Percentiles rank a stretch among this genome's conserved stretches.
phyloP scores from a whole-genome alignment of 148 eudicot species.

The Rhododendron henanense region DNA sequence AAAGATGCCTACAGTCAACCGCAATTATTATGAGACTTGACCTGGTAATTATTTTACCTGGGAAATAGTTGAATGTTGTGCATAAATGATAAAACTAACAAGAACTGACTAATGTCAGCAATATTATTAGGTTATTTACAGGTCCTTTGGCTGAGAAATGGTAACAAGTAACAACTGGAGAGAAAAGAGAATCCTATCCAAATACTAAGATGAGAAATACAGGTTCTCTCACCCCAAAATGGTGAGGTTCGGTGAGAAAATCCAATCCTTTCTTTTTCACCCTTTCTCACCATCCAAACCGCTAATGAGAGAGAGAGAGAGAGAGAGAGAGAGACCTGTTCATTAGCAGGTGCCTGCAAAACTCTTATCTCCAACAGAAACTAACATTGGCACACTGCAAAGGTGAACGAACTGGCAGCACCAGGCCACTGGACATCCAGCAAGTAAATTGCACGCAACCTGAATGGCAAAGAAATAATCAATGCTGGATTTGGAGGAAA shows the following conservation, averaged over 20 bases:
- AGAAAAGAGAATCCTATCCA: background rate
- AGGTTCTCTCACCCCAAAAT: background rate
- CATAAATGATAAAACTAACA: background rate
- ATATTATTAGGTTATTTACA: background rate
- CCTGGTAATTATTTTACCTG: background rate
- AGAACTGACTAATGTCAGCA: background rate
- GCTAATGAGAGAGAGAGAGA: background rate
- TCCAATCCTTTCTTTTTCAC: background rate
- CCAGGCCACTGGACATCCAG: constrained; percentile 42
- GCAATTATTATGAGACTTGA: background rate
- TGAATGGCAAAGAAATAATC: constrained; percentile 4
- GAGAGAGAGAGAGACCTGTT: constrained; percentile 43
- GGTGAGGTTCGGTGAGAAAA: background rate
- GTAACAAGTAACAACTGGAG: background rate
- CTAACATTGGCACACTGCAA: constrained; percentile 54
- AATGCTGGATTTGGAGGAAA: background rate
- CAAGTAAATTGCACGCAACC: constrained; percentile 38
- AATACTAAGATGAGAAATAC: background rate
- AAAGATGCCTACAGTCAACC: background rate
- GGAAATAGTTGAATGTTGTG: background rate
- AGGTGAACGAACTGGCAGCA: constrained; percentile 52
- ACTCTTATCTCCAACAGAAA: constrained; percentile 59
- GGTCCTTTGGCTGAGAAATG: background rate
- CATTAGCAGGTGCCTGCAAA: constrained; percentile 68
- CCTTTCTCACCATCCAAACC: background rate